Evolutionary conservation across 2,329 filamentous ascomycete genomes (phyloP), one percentile per base, ranked within the genome.

Genomic region (Camptophora hylomeconis): DNA sequence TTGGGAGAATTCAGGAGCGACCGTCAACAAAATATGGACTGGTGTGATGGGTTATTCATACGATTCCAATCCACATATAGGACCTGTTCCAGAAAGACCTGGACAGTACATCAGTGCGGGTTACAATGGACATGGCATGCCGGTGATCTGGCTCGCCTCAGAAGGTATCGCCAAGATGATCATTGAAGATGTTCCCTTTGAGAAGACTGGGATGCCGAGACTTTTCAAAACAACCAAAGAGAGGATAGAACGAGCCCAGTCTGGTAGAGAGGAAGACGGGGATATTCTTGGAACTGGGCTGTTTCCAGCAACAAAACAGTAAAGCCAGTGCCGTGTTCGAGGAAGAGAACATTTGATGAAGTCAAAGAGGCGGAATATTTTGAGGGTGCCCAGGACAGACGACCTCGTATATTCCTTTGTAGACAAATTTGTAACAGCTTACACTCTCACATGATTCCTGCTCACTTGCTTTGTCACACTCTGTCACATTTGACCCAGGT

Each of bases 111-210:
- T 73, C 2, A 59, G 63, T 18, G 68, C 67, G 4, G 63, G 69
- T 7, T 77, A 76, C 37, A 73, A 75, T 40, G 74, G 74, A 1
- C 70, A 77, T 45, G 71, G 72, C 0, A 77, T 76, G 73, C 71
- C 72, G 1, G 48, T 71, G 19, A 70, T 69, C 31, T 68, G 58
- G 12, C 45, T 61, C 0, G 44, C 51, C 4, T 53, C 52, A 5
- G 55, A 57, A 37, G 73, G 67, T 0, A 39, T 79, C 30, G 66
- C 63, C 1, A 51, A 56, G 13, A 72, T 78, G 67, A 59, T 75
- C 34, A 20, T 49, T 9, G 39, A 46, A 33, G 52, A 33, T 2
- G 17, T 31, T 1, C 14, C 15, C 3, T 54, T 45, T n/a, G 47
- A 44, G n/a, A 37, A 40, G 5, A 52, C 46, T 3, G 44, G 42